Evolutionary conservation across 805 yeast species (phyloP).

Genomic region (Cyberlindnera sargentensis): DNA sequence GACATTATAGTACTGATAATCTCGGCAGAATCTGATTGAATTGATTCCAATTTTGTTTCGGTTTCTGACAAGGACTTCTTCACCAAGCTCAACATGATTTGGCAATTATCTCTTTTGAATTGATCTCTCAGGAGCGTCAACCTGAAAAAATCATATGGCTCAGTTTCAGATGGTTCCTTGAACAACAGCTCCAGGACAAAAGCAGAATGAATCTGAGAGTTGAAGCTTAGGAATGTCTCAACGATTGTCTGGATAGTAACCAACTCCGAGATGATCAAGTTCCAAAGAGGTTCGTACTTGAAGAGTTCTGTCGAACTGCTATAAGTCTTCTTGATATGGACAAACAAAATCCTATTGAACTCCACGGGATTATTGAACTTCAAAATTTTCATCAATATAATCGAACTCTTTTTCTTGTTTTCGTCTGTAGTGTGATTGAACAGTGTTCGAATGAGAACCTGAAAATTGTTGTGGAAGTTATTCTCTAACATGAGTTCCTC

Average conservation of each 20-base stretch:
- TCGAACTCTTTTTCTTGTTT: conserved; percentile 3
- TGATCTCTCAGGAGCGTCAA: conserved; percentile 16
- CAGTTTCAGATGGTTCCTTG: conserved; percentile 12
- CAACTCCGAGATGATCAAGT: conserved; percentile 31
- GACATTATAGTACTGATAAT: conserved; percentile 16
- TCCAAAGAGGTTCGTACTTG: conserved; percentile 30
- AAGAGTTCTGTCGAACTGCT: conserved; percentile 26
- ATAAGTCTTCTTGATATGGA: conserved; percentile 24
- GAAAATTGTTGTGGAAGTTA: conserved; percentile 18
- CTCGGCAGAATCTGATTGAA: conserved; percentile 21
- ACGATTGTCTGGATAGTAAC: conserved; percentile 28
- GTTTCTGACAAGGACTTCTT: conserved; percentile 10
- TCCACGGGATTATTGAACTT: conserved; percentile 19
- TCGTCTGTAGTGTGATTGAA: conserved; percentile 11
- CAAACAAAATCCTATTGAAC: conserved; percentile 19
- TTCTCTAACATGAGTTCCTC: conserved; percentile 10
- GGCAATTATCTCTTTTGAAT: conserved; percentile 14
- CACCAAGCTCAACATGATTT: conserved; percentile 13
- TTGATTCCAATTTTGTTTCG: conserved; percentile 7
- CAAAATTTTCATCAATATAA: conserved; percentile 19
- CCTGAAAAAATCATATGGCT: conserved; percentile 15
- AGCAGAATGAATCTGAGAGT: conserved; percentile 13
- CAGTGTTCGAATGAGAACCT: conserved; percentile 14
- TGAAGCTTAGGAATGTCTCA: conserved; percentile 24
- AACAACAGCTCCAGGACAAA: conserved; percentile 20